Base-by-base conservation (phyloP, 768 basidiomycete genomes). In the Tulasnella sp. region DNA sequence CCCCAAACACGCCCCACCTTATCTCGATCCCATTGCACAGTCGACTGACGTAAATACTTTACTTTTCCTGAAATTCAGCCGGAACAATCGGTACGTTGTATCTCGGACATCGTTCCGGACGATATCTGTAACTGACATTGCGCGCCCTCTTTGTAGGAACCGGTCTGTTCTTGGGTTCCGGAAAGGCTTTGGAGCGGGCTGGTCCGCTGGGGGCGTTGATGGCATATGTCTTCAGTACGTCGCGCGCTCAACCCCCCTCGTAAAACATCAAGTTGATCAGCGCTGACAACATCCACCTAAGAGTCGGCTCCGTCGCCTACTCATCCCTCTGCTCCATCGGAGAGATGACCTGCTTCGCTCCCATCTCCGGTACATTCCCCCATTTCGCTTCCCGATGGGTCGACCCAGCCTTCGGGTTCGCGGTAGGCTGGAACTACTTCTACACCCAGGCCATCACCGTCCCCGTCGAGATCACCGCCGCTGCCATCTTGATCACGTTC, bases 331-430 rank as follows among this genome's bases (percentile, higher is more conserved):
- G 84, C 65, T 78, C 82, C 2, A 68, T 87, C 13, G 85, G 81
- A 32, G 87, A 89, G 71, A 84, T 88, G 85, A 84, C 85, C n/a
- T 80, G 83, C 3, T 79, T 80, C 71, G 86, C 85, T 1, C 86
- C 86, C 1, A 81, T 88, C 50, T 84, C 86, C 3, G 87, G 87
- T 17, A 83, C 84, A 0, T 88, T 86, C 68, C 84, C 85, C 19
- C 84, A 86, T 70, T 87, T 78, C 68, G 61, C 62, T 1, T 61
- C 62, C 17, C 62, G 62, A 7, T 63, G 62, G 62, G 62, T 67
- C 60, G 69, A 71, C 56, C 72, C 72, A 11, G 65, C 67, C 0
- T 64, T 68, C 21, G 71, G 71, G 10, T 72, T 73, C 61, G 68
- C 69, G 0, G 56, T 62, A 8, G 32, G 51, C 23, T 23, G 67